These are phyloP conservation scores for Cryphonectria nitschkei DNA, from an alignment of 2,329 filamentous ascomycete genomes.

Conservation along the genomic window DNA sequence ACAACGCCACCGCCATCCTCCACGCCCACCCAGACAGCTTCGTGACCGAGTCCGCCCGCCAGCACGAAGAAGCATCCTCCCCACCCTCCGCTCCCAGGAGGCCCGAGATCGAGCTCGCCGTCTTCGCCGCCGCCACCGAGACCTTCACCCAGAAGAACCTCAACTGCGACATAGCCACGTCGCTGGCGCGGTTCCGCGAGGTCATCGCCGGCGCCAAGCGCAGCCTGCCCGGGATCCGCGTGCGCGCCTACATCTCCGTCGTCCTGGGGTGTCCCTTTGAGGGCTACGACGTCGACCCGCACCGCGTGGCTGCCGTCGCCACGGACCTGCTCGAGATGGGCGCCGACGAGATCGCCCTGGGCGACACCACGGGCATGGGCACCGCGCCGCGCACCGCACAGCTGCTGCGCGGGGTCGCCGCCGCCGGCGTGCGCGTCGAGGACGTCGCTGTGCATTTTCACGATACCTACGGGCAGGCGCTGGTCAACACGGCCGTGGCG, in stretches of 20 bases:
- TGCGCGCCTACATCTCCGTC: conserved; percentile 80
- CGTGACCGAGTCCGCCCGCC: conserved; percentile 53
- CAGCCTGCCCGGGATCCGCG: conserved; percentile 60
- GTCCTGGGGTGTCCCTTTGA: conserved; percentile 81
- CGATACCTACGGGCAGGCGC: conserved; percentile 83
- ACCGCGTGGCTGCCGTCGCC: conserved; percentile 68
- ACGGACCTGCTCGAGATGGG: conserved; percentile 78
- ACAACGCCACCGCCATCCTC: conserved; percentile 62
- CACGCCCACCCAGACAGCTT: conserved; percentile 53
- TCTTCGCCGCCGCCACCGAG: conserved; percentile 83
- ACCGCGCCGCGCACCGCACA: conserved; percentile 72
- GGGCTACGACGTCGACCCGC: conserved; percentile 65
- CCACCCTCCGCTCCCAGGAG: conserved; percentile 39
- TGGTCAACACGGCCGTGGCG: conserved; percentile 80
- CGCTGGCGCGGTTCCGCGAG: conserved; percentile 69
- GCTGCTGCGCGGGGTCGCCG: conserved; percentile 65
- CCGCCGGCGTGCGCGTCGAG: conserved; percentile 69
- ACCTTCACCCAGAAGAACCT: conserved; percentile 80
- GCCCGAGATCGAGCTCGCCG: conserved; percentile 69
- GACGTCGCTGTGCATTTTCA: conserved; percentile 86
- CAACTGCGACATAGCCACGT: conserved; percentile 78
- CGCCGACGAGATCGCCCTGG: conserved; percentile 86
- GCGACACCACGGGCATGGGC: conserved; percentile 90
- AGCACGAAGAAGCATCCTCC: conserved; percentile 4
- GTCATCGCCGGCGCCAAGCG: conserved; percentile 70